A percentile compares a stretch with the other conserved stretches of the same genome.
Evolutionary conservation across 129 eudicot species (phyloP).

Genomic region (Arctium minus): DNA sequence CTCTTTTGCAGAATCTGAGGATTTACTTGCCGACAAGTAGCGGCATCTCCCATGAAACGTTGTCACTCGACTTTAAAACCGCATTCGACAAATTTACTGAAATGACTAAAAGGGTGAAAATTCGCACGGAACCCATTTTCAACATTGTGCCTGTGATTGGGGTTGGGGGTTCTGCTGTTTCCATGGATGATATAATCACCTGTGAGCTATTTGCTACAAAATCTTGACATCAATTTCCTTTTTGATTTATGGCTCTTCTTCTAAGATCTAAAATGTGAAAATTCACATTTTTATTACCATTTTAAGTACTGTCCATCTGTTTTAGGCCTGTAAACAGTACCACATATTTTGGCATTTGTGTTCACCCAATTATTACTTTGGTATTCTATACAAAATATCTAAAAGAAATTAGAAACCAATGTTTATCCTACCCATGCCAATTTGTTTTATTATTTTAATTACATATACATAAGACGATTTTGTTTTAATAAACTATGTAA

Average conservation of each 20-base stretch:
- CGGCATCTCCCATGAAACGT: conserved; percentile 40
- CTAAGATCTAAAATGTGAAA: neutral
- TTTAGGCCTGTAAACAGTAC: neutral
- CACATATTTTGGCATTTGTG: neutral
- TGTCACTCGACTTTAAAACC: conserved; percentile 43
- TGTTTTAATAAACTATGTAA: no score
- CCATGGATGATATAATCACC: conserved; percentile 65
- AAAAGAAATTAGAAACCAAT: neutral
- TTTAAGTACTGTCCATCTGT: neutral
- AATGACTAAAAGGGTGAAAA: conserved; percentile 23
- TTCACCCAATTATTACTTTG: neutral
- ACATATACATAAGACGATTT: no score
- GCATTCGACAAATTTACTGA: conserved; percentile 60
- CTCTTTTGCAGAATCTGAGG: conserved; percentile 61
- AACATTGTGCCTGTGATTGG: conserved; percentile 75
- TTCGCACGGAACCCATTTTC: conserved; percentile 45
- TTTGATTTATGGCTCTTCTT: neutral
- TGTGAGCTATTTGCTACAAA: conserved; percentile 78
- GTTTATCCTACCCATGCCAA: no score
- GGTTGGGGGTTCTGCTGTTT: conserved; percentile 56
- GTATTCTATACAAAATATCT: neutral
- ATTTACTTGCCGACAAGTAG: conserved; percentile 54
- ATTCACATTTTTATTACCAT: conserved; percentile 2
- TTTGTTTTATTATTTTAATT: no score
- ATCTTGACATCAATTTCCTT: conserved; percentile 21